Evolutionary conservation across 305 asterid species (phyloP), one percentile per base, ranked within the genome.

Genomic region (Fraxinus xanthoxyloides): DNA sequence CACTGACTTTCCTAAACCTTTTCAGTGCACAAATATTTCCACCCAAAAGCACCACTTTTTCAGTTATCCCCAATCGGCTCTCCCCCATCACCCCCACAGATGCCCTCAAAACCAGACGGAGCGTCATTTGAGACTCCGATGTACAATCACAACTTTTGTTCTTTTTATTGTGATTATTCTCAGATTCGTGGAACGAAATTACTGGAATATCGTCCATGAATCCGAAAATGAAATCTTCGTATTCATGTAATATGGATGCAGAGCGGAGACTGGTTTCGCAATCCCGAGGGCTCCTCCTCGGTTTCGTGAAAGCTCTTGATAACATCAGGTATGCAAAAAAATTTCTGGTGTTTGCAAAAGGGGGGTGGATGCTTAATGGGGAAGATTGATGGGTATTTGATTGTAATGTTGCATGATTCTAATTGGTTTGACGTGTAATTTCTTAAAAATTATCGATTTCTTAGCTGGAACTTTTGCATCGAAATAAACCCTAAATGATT

Each of bases 1-100:
- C 7, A 5, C 38, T 51, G 2, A 89, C 94, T 48, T 81, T 86
- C 31, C 84, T 82, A 69, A 91, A 89, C 73, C 94, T 89, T 67
- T 91, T 89, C 51, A 89, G 80, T 3, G 86, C 92, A 76, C 90
- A 82, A 1, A 86, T 86, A 72, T 77, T 82, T 5, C 92, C 94
- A 23, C 88, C 91, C 51, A 81, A 36, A 48, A 89, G 84, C 82
- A 86, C 94, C 73, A 89, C 88, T 74, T 91, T 91, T 73, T 89
- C 94, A 0, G 92, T 88, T 86, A 91, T 84, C 31, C 92, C 92
- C 65, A 89, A 30, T 0, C 81, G 80, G 78, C 91, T 87, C 59
- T 91, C 92, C 8, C 92, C 92, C 24, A 89, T 77, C 75, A 88
- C 92, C 48, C 92, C 92, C n/a, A 87, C 90, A 1, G 94, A 91